Base-by-base conservation (phyloP, 176 grass and related monocot species). In the Elaeis guineensis region DNA sequence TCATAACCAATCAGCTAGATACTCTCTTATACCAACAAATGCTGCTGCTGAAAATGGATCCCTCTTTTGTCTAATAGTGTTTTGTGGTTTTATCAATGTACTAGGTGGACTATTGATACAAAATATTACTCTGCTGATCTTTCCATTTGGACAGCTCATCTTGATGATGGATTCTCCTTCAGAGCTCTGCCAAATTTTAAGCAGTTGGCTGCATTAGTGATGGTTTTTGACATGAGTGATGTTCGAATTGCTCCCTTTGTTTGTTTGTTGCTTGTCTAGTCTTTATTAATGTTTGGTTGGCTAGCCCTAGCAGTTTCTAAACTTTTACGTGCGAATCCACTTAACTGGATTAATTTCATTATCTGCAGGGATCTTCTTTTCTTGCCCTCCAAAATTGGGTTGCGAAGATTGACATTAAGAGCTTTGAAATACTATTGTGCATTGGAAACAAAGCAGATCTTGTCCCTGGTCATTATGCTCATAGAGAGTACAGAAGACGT, bases 391-490 rank as follows among this genome's bases (percentile, higher is more conserved):
- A 77, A 61, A 82, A 75, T 52, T 98, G 93, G 93, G 68, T 83
- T 63, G 59, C 79, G n/a, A 85, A 21, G 65, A 79, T 73, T 52
- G 84, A 98, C 72, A 78, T 98, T 54, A 60, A 85, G 29, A 89
- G 76, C 11, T 98, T 98, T 82, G 93, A 92, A 64, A 74, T 98
- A 59, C 22, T 98, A 44, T 57, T 98, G 28, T 98, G 93, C 74
- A 74, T 98, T 59, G 93, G 93, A 79, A 98, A 98, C 64, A 92
- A 98, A 82, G 79, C 84, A 55, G 93, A 98, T 89, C 75, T 92
- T 62, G 72, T 98, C 50, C 74, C 79, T 76, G 84, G 59, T 23
- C 87, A 98, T 80, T 63, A 72, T 61, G 93, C 82, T 0, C 84
- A 98, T 76, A 51, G 72, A 16, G 81, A 85, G 49, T 92, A 98